Base-by-base conservation (phyloP, 768 basidiomycete genomes). In the Dentipellis fragilis region DNA sequence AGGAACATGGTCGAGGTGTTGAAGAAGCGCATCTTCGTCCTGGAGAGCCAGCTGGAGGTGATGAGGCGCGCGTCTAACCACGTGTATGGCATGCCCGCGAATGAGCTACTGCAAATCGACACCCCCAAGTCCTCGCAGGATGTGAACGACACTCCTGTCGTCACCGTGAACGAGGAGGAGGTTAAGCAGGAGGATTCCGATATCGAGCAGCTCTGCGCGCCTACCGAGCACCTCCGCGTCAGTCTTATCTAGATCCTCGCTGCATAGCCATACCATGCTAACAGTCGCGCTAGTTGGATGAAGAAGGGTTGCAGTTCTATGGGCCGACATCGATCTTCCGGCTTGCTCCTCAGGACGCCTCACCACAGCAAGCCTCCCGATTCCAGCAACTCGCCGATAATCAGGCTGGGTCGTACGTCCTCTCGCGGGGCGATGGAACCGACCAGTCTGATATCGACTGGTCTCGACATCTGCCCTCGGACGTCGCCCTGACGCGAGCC, bases 381-480 rank as follows among this genome's bases (percentile, higher is more conserved):
- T 34, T 19, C 14, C 48, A 39, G 29, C 46, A 49, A 10, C 17
- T 49, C n/a, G 48, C 48, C 17, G 29, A 34, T 7, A 49, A 22
- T 21, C 22, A 49, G 21, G n/a, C 22, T 49, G 22, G 29, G 14
- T 49, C 48, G 14, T 49, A 49, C 17, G 17, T 17, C 9, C 48
- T 49, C 17, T 49, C 10, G 48, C 16, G 23, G 14, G 9, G 12
- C 0, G 37, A 37, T 16, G 47, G 42, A 34, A 35, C 51, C 4
- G 16, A 37, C n/a, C 36, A 54, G 34, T 16, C 62, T 11, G 49
- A 64, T 48, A 60, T 69, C 34, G 68, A 68, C 46, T 68, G 67
- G 68, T 37, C 48, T 9, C 66, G 69, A 8, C 59, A 69, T 39
- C 63, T 70, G 2, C 69, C 69, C 2, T 59, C 59, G 21, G 67